Base-by-base conservation (phyloP, 2,329 filamentous ascomycete genomes). In the Ramularia collo-cygni region DNA sequence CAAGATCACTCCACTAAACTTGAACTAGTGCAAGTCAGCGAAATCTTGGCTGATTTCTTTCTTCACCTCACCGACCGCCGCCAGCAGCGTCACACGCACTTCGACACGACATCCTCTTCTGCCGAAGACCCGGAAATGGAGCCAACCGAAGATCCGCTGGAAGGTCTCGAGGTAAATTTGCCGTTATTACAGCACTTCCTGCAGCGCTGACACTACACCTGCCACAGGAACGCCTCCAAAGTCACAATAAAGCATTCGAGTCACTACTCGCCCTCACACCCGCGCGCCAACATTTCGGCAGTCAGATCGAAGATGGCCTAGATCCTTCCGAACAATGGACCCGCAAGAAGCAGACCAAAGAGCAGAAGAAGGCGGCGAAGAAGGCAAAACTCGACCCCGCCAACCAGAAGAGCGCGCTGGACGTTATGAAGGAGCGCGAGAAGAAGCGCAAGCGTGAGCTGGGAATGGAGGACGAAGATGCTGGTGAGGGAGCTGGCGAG, bases 281-380 rank as follows among this genome's bases (percentile, higher is more conserved):
- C 28, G 86, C 87, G 46, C 89, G 92, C 65, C 79, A 87, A 55
- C 95, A 95, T 66, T 95, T 93, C 56, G 60, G 58, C 42, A 57
- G 54, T 34, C 57, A 60, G 34, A 57, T 60, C 12, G 57, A 53
- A 28, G 58, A 61, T 27, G 85, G 82, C 40, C 80, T 89, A 62
- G 87, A 94, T 60, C 83, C 76, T 47, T 87, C 75, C 64, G 84
- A 92, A 56, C 87, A 95, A 81, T 94, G 88, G 87, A 80, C 81
- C 63, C 83, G 83, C 60, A 94, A 92, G 68, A 96, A 96, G 71
- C 89, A 96, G 68, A 90, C 87, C 36, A 95, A 94, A 62, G 84
- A 87, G 63, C 77, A 95, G 64, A 85, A 85, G 44, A 78, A 79
- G 47, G 81, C 83, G 52, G 85, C 87, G 40, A 88, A 88, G 67